A percentile compares a stretch with the other conserved stretches of the same genome.
These are phyloP conservation scores for Scedosporium aurantiacum DNA, from an alignment of 2,329 filamentous ascomycete species.

Conservation along the genomic window DNA sequence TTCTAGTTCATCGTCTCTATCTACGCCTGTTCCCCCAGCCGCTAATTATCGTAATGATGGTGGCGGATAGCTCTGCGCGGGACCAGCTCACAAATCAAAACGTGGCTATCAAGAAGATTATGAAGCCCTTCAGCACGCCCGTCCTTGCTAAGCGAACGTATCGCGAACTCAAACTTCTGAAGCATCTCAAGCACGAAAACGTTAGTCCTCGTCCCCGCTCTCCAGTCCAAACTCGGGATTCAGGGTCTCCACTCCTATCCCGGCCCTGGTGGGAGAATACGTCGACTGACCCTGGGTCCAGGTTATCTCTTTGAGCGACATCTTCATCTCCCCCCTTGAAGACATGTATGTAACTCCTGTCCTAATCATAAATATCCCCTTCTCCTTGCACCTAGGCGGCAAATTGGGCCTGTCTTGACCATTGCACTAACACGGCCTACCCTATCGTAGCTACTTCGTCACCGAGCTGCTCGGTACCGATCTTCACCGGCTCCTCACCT, in stretches of 20 bases:
- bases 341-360: slow-evolving; percentile 64
- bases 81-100: slow-evolving; percentile 95
- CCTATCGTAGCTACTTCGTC: slow-evolving; percentile 70
- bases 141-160: slow-evolving; percentile 97
- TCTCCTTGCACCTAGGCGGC: not conserved
- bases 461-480: slow-evolving; percentile 96
- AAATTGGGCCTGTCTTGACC: slow-evolving; percentile 3
- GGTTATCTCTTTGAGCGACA: slow-evolving; percentile 98
- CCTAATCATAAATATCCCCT: slow-evolving; percentile 7
- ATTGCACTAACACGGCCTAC: slow-evolving; percentile 8
- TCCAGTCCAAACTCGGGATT: not conserved
- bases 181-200: slow-evolving; percentile 95
- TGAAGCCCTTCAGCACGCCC: slow-evolving; percentile 99
- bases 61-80: slow-evolving; percentile 65
- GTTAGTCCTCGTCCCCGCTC: slow-evolving; percentile 33
- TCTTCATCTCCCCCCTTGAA: slow-evolving; percentile 97
- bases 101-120: slow-evolving; percentile 99
- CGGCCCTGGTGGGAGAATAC: not conserved
- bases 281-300: slow-evolving; percentile 21
- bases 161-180: slow-evolving; percentile 91
- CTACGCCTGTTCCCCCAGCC: not conserved
- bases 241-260: not conserved
- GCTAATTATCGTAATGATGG: not conserved
- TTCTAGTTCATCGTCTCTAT: not conserved
- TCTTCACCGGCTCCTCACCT: slow-evolving; percentile 88